Evolutionary conservation across 2,329 filamentous ascomycete genomes (phyloP), one percentile per base, ranked within the genome.

Genomic region (Aspergillus arachidicola): DNA sequence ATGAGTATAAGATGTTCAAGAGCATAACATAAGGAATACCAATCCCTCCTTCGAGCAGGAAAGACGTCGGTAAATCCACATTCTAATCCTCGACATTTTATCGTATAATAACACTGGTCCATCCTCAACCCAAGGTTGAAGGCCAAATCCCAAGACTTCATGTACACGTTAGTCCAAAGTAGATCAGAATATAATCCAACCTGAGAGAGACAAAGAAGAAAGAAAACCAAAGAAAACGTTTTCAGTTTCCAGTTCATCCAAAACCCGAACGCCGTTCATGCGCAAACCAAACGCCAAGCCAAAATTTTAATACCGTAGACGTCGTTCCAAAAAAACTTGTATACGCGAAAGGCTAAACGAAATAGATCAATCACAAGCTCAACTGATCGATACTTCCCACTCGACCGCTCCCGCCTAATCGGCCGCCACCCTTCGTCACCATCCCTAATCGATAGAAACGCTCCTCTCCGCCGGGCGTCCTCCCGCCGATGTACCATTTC

Each of bases 401-500:
- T 63, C 80, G 69, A 23, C 75, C 77, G 59, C 76, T 75, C 19
- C 76, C 79, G 10, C 77, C 80, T 53, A 79, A 68, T 57, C 79
- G 70, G 38, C 78, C 80, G 50, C 78, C 78, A 7, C 76, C 78
- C 62, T 78, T 81, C 6, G 79, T 81, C 26, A 83, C 81, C 76
- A 83, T 78, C 4, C 82, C 81, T 7, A 84, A 66, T 10, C 79
- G 75, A 61, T 83, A 83, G 61, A 83, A 82, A 56, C 80, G 76
- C 64, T 84, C 82, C 69, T 84, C 82, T 0, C 82, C 82, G 19
- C 70, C 75, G 12, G 79, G 76, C 26, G 79, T 83, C 41, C 80
- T 73, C 5, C 82, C 82, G 4, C 82, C 82, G 30, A 84, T 81
- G 71, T 83, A 84, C 82, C 82, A 84, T 66, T 83, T 83, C 71